These are phyloP conservation scores for Neurospora sp. DNA, from an alignment of 495 filamentous ascomycete genomes.

Conservation along the genomic window DNA sequence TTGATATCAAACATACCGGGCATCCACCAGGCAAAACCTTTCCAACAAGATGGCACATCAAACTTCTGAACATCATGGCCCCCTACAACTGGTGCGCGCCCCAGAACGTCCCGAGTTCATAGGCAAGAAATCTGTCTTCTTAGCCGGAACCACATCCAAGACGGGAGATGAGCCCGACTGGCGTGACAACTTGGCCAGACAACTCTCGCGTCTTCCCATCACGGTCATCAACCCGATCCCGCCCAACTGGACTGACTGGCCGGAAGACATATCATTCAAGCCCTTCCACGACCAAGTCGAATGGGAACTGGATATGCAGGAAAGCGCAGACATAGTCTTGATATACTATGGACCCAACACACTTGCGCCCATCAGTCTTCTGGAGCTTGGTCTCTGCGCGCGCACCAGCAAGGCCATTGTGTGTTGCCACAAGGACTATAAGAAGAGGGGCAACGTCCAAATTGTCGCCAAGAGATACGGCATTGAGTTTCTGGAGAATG, in stretches of 20 bases:
- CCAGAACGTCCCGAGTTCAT: constrained; percentile 19
- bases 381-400: constrained; percentile 35
- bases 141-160: constrained; percentile 32
- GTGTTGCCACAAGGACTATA: constrained; percentile 41
- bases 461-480: constrained; percentile 40
- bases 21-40: neutral
- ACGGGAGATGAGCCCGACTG: constrained; percentile 24
- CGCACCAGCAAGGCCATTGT: constrained; percentile 38
- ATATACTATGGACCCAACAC: constrained; percentile 42
- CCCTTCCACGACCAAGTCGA: constrained; percentile 44
- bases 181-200: constrained; percentile 26
- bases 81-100: constrained; percentile 14
- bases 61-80: neutral
- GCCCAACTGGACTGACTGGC: constrained; percentile 42
- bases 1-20: neutral
- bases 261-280: constrained; percentile 30
- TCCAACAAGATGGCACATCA: neutral
- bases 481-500: constrained; percentile 24
- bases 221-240: constrained; percentile 51
- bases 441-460: constrained; percentile 47
- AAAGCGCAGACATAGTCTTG: constrained; percentile 41
- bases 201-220: constrained; percentile 33
- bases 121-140: constrained; percentile 26
- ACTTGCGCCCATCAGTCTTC: constrained; percentile 19
- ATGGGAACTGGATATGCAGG: constrained; percentile 50